Evolutionary conservation across 2,329 filamentous ascomycete genomes (phyloP).

Genomic region (Stemphylium beticola): DNA sequence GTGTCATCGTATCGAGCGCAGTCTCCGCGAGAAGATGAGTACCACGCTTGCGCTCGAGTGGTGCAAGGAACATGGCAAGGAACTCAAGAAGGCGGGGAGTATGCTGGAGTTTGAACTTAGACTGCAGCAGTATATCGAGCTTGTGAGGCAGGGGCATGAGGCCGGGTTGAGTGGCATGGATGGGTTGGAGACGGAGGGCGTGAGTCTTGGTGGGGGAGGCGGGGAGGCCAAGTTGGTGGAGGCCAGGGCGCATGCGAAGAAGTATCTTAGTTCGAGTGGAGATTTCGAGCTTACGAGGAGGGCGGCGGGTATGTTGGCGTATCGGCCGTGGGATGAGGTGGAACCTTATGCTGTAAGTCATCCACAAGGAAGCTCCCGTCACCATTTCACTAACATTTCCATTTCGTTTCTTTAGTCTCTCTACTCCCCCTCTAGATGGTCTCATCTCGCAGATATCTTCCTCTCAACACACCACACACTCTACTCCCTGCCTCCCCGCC

Average conservation of each 20-base stretch:
- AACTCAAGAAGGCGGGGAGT: conserved; percentile 85
- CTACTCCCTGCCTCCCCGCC: conserved; percentile 79
- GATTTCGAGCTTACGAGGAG: conserved; percentile 72
- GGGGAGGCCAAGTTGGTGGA: conserved; percentile 69
- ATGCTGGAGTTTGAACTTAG: conserved; percentile 92
- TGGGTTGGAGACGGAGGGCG: conserved; percentile 27
- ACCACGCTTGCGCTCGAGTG: conserved; percentile 82
- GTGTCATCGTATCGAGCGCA: conserved; percentile 78
- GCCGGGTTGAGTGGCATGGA: conserved; percentile 34
- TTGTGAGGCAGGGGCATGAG: conserved; percentile 68
- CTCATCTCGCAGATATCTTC: conserved; percentile 78
- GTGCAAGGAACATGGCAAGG: conserved; percentile 93
- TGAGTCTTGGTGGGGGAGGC: conserved; percentile 27
- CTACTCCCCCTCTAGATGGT: conserved; percentile 77
- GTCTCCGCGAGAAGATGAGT: conserved; percentile 68
- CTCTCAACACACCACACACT: conserved; percentile 85
- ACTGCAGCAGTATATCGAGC: conserved; percentile 92
- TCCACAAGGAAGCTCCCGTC: no score
- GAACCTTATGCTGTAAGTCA: conserved; percentile 64
- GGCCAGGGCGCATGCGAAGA: conserved; percentile 81
- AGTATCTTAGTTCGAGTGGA: conserved; percentile 75
- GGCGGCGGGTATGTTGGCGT: conserved; percentile 82
- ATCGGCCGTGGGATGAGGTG: conserved; percentile 65
- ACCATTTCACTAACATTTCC: conserved; percentile 21
- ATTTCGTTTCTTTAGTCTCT: conserved; percentile 61